These are phyloP conservation scores for Tetrahymena thermophila DNA, from an alignment of 73 alveolate species.

Conservation along the genomic window DNA sequence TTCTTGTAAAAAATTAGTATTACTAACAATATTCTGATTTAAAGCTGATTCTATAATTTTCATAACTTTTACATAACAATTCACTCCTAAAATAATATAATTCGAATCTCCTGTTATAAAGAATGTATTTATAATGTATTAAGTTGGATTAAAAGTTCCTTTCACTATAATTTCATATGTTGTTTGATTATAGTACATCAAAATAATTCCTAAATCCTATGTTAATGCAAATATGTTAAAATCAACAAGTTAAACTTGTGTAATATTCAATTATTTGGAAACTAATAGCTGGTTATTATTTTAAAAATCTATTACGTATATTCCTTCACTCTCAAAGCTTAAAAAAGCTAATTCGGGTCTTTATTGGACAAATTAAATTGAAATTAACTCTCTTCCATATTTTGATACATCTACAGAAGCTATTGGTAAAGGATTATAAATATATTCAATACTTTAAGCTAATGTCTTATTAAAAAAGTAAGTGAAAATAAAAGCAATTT, in stretches of 20 bases:
- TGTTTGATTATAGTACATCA: not conserved
- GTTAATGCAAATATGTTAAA: not conserved
- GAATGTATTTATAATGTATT: not conserved
- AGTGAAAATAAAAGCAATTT: not conserved
- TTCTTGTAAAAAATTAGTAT: not conserved
- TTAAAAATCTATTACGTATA: not conserved
- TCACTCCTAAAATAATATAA: not conserved
- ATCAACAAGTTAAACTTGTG: not conserved
- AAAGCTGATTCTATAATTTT: not conserved
- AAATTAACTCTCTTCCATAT: not conserved
- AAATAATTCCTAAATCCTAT: not conserved
- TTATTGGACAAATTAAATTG: not conserved
- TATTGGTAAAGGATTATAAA: not conserved
- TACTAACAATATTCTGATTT: not conserved
- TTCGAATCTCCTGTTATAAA: not conserved
- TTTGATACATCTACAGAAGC: not conserved
- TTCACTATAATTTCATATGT: not conserved
- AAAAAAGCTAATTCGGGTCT: not conserved
- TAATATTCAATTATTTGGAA: not conserved
- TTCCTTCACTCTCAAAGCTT: not conserved
- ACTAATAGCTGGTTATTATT: not conserved
- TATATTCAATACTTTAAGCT: not conserved
- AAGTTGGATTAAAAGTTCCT: not conserved
- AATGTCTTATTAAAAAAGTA: not conserved
- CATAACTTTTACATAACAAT: not conserved